These are phyloP conservation scores for Crucibulum laeve DNA, from an alignment of 768 basidiomycete species.

Conservation along the genomic window DNA sequence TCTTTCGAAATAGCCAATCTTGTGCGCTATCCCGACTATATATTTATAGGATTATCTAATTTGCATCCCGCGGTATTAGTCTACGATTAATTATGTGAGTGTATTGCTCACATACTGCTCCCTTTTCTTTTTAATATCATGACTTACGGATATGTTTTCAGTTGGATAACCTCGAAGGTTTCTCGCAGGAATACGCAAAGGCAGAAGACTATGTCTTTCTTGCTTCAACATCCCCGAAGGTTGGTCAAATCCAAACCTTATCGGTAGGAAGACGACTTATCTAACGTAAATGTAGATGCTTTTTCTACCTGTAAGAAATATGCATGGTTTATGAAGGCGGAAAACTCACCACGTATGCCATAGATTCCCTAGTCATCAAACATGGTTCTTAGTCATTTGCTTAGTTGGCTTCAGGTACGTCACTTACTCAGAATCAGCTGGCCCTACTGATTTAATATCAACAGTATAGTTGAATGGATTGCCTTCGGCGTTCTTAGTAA, in stretches of 20 bases:
- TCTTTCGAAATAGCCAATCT: slow-evolving; percentile 43
- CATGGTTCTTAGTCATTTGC: slow-evolving; percentile 63
- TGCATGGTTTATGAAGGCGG: not conserved
- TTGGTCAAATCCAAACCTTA: slow-evolving; percentile 16
- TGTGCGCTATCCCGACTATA: slow-evolving; percentile 34
- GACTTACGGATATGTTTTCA: slow-evolving; percentile 24
- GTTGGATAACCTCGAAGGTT: slow-evolving; percentile 60
- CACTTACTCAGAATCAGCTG: not conserved
- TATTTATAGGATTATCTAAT: not conserved
- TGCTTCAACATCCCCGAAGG: slow-evolving; percentile 76
- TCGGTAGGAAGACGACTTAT: not conserved
- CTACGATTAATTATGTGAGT: slow-evolving; percentile 60
- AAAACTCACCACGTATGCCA: not conserved
- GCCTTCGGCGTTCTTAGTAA: slow-evolving; percentile 61
- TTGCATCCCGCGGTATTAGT: slow-evolving; percentile 20
- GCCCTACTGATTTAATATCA: not conserved
- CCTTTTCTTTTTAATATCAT: not conserved
- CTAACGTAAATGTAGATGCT: slow-evolving; percentile 36
- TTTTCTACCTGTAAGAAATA: slow-evolving; percentile 48
- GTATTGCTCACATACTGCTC: not conserved
- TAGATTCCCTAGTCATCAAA: slow-evolving; percentile 70
- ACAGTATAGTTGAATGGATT: slow-evolving; percentile 61
- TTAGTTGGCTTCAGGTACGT: slow-evolving; percentile 52
- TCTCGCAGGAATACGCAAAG: slow-evolving; percentile 37
- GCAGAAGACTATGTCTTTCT: slow-evolving; percentile 58